Conservation (phyloP, 1,284 basidiomycete genomes). For the Sphagnurus paluster region DNA sequence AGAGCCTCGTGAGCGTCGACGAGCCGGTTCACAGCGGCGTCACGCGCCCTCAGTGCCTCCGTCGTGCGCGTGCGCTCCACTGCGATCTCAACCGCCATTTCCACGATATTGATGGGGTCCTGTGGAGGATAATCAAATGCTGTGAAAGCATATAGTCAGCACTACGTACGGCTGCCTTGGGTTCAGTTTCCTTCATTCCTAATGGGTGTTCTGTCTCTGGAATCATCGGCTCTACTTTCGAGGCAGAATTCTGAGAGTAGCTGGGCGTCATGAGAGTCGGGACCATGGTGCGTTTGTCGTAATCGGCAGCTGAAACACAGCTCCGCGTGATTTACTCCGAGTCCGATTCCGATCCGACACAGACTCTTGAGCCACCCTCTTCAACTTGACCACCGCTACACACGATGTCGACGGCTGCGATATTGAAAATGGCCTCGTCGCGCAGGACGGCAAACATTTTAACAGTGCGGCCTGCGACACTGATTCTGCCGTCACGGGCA, state of each 20-base stretch:
- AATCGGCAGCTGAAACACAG: background rate
- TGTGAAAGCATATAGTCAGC: conserved; percentile 13
- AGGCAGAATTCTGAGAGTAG: no score
- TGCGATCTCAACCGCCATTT: conserved; percentile 55
- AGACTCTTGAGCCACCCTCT: background rate
- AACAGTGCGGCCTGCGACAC: no score
- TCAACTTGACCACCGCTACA: background rate
- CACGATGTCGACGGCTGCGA: conserved; percentile 3
- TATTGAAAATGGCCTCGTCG: background rate
- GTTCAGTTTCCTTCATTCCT: conserved; percentile 24
- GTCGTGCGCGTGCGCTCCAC: conserved; percentile 53
- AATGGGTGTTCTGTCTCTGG: conserved; percentile 12
- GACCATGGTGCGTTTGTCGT: conserved; percentile 8
- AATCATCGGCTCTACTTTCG: background rate
- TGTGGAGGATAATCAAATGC: conserved; percentile 17
- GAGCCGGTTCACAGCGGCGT: conserved; percentile 62
- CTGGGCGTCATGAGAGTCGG: background rate
- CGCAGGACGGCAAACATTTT: background rate
- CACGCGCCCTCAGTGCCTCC: conserved; percentile 65
- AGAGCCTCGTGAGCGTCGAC: conserved; percentile 60
- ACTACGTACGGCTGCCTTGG: conserved; percentile 24
- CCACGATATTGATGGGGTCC: conserved; percentile 44
- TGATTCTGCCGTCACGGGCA: conserved; percentile 1
- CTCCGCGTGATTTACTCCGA: conserved; percentile 4
- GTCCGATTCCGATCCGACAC: no score